Conservation (phyloP, 176 grass and related monocot species). For the Microstegium vimineum region DNA sequence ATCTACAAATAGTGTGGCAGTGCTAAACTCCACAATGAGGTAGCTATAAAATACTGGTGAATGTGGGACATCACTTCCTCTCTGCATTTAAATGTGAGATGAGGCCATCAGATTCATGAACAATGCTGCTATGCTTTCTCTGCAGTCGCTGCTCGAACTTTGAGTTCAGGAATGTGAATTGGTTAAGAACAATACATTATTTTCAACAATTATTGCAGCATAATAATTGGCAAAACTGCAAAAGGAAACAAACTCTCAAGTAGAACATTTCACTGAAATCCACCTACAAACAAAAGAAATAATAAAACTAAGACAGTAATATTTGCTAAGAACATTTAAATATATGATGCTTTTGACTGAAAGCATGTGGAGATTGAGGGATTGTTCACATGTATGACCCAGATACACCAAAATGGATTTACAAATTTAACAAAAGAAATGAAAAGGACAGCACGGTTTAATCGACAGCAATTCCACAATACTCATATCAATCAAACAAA, state of each 20-base stretch:
- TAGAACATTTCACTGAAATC: background rate
- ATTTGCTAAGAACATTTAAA: background rate
- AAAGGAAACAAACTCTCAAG: background rate
- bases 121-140: background rate
- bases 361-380: background rate
- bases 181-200: background rate
- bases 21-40: conserved; percentile 59
- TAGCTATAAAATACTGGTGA: conserved; percentile 98
- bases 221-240: background rate
- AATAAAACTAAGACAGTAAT: background rate
- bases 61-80: conserved; percentile 87
- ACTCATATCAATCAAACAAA: background rate
- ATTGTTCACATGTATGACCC: background rate
- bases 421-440: too few relatives aligned
- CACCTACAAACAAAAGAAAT: background rate
- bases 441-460: background rate
- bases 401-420: background rate
- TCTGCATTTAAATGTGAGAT: conserved; percentile 53
- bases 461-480: background rate
- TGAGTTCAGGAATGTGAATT: background rate
- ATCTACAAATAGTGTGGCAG: conserved; percentile 84
- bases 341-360: background rate
- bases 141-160: background rate
- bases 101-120: conserved; percentile 24
- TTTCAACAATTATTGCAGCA: background rate